A percentile compares a stretch with the other conserved stretches of the same genome.
Evolutionary conservation across 169 alveolate genomes (phyloP).

Genomic region (Babesia bigemina): DNA sequence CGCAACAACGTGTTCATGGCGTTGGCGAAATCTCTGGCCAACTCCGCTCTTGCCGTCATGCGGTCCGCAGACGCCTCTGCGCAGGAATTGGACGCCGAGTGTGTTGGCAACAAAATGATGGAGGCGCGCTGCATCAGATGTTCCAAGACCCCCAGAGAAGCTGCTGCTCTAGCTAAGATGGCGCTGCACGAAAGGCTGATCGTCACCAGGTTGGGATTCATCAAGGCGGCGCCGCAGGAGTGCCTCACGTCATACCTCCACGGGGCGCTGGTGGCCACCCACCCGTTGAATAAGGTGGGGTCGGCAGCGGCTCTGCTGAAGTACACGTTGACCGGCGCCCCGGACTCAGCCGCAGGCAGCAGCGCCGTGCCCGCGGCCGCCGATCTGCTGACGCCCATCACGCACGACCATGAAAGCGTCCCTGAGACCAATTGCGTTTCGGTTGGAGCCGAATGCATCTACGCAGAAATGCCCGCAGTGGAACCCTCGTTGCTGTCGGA

Average conservation of each 20-base stretch:
- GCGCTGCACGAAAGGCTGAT: constrained; percentile 29
- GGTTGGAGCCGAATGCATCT: constrained; percentile 17
- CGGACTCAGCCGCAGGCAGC: background rate
- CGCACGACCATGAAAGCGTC: background rate
- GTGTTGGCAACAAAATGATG: background rate
- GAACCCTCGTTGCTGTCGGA: background rate
- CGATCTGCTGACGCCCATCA: background rate
- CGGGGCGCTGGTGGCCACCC: constrained; percentile 14
- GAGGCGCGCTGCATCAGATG: constrained; percentile 22
- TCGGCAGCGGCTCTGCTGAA: constrained; percentile 33
- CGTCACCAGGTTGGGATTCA: constrained; percentile 41
- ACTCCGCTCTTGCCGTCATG: constrained; percentile 14
- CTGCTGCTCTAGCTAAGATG: constrained; percentile 27
- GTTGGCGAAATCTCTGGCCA: constrained; percentile 37
- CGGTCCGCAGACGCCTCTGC: background rate
- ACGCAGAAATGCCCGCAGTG: background rate
- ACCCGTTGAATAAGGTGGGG: constrained; percentile 30
- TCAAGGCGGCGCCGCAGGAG: constrained; percentile 13
- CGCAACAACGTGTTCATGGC: constrained; percentile 27
- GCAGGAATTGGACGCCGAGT: background rate
- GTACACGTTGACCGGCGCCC: background rate
- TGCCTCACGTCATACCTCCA: constrained; percentile 37
- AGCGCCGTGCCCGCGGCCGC: background rate
- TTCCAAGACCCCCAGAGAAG: constrained; percentile 24
- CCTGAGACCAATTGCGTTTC: constrained; percentile 26